These are phyloP conservation scores for Pythium monospermum DNA, from an alignment of 352 stramenopile species.

Conservation along the genomic window DNA sequence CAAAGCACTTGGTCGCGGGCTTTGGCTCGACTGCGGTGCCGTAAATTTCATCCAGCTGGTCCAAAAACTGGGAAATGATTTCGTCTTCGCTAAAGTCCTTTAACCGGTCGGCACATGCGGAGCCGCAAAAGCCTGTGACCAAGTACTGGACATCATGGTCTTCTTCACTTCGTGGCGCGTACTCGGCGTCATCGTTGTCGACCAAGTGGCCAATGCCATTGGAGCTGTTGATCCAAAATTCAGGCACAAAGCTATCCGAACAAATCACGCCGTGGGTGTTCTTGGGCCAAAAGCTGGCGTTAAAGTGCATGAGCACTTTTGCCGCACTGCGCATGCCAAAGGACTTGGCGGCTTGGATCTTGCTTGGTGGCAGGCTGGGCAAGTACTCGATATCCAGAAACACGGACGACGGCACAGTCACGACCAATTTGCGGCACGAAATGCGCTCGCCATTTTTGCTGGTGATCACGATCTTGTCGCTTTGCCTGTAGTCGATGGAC, in stretches of 20 bases:
- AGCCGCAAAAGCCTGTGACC: slow-evolving; percentile 66
- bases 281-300: slow-evolving; percentile 54
- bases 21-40: slow-evolving; percentile 46
- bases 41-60: slow-evolving; percentile 76
- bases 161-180: background rate
- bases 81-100: slow-evolving; percentile 32
- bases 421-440: slow-evolving; percentile 53
- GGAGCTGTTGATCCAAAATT: slow-evolving; percentile 83
- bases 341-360: slow-evolving; percentile 51
- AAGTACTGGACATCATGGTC: slow-evolving; percentile 39
- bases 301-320: slow-evolving; percentile 78
- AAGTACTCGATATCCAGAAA: slow-evolving; percentile 75
- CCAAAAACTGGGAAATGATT: slow-evolving; percentile 61
- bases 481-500: slow-evolving; percentile 54
- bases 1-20: slow-evolving; percentile 54
- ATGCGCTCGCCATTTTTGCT: slow-evolving; percentile 50
- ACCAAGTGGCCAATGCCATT: slow-evolving; percentile 56
- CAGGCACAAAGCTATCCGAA: slow-evolving; percentile 74
- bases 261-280: slow-evolving; percentile 78
- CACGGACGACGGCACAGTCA: slow-evolving; percentile 72
- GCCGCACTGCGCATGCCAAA: slow-evolving; percentile 71
- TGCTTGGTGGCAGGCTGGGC: slow-evolving; percentile 45
- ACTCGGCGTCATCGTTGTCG: slow-evolving; percentile 38
- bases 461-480: slow-evolving; percentile 45
- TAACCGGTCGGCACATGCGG: slow-evolving; percentile 56